phyloP scores from a whole-genome alignment of 176 grass and related monocot species.

The Cocos nucifera region DNA sequence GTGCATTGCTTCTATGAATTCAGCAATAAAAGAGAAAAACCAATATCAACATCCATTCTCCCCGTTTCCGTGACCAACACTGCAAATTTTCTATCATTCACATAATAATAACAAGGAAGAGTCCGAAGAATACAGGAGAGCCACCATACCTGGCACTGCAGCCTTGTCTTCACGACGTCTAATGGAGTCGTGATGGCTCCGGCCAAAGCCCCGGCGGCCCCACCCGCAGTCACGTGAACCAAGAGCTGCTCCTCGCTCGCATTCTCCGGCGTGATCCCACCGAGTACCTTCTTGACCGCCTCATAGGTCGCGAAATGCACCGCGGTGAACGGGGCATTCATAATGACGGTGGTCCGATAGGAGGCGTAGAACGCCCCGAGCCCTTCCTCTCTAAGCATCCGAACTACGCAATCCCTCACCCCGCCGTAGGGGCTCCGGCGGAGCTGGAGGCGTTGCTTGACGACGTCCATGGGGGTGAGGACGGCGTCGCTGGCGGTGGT shows the following conservation, averaged over 20 bases:
- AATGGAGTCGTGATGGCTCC: constrained; percentile 60
- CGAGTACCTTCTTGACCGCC: constrained; percentile 59
- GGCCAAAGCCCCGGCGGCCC: constrained; percentile 53
- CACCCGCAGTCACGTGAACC: constrained; percentile 71
- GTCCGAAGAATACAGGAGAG: too few relatives aligned
- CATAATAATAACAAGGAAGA: too few relatives aligned
- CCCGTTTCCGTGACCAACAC: too few relatives aligned
- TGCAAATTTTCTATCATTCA: too few relatives aligned
- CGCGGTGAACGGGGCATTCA: constrained; percentile 81
- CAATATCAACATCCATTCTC: too few relatives aligned
- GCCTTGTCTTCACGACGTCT: constrained; percentile 85
- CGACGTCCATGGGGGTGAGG: constrained; percentile 86
- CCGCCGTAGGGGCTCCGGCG: constrained; percentile 67
- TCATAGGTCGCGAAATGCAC: constrained; percentile 85
- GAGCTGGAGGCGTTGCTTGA: constrained; percentile 95
- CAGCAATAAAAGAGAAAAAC: too few relatives aligned
- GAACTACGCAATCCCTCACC: constrained; percentile 55
- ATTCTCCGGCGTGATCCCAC: constrained; percentile 34
- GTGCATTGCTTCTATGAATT: too few relatives aligned
- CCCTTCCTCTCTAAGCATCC: constrained; percentile 64
- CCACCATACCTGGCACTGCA: constrained; percentile 70
- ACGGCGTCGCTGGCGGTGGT: constrained; percentile 71
- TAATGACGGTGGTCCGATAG: constrained; percentile 65
- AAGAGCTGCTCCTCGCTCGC: constrained; percentile 52
- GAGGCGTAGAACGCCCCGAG: constrained; percentile 51